phyloP scores from a whole-genome alignment of 2,329 filamentous ascomycete genomes.

The Alternaria dauci region DNA sequence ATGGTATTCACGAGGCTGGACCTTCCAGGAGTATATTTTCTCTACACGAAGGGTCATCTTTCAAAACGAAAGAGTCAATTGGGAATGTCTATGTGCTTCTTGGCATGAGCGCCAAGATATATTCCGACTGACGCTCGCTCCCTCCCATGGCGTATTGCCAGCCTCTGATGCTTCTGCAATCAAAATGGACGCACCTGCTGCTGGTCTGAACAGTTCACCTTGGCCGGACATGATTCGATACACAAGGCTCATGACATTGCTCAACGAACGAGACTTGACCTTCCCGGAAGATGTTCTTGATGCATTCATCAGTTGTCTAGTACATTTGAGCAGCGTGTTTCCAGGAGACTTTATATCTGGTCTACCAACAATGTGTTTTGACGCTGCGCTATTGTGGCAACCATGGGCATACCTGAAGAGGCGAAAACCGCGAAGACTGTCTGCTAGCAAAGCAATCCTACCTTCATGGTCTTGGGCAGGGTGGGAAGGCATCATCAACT shows the following conservation, averaged over 20 bases:
- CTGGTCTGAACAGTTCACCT: not conserved
- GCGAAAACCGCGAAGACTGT: slow-evolving; percentile 2
- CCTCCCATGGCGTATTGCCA: not conserved
- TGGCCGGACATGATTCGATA: not conserved
- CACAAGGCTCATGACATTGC: not conserved
- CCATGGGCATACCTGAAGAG: slow-evolving; percentile 17
- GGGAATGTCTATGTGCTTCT: slow-evolving; percentile 21
- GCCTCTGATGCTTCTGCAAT: not conserved
- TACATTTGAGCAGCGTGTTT: slow-evolving; percentile 19
- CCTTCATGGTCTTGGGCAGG: slow-evolving; percentile 27
- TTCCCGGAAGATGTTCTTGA: slow-evolving; percentile 30
- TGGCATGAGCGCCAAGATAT: slow-evolving; percentile 19
- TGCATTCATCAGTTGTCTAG: slow-evolving; percentile 27
- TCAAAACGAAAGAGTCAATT: slow-evolving; percentile 23
- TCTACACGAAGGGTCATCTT: slow-evolving; percentile 23
- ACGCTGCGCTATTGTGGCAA: slow-evolving; percentile 31
- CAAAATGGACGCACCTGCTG: not conserved
- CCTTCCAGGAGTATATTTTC: slow-evolving; percentile 28
- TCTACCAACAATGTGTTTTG: slow-evolving; percentile 30
- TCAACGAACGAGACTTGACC: slow-evolving; percentile 17
- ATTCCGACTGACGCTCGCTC: not conserved
- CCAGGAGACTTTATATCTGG: slow-evolving; percentile 27
- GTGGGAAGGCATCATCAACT: slow-evolving; percentile 21
- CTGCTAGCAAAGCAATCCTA: not conserved
- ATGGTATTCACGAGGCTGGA: slow-evolving; percentile 29